phyloP scores from a whole-genome alignment of 2,329 filamentous ascomycete species.

The Aspergillus alliaceus region DNA sequence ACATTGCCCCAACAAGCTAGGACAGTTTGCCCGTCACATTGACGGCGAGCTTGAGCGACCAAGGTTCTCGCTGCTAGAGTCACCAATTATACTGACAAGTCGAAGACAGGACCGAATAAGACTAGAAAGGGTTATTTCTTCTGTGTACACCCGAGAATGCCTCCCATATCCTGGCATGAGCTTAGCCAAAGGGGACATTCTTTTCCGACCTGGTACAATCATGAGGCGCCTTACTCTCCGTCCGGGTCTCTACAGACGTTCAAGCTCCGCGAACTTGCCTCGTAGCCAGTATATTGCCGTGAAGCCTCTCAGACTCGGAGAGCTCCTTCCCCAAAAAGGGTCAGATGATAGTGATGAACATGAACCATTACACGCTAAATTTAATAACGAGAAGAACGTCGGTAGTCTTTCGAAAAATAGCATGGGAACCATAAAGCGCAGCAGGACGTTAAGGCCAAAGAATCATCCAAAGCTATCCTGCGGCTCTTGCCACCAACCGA shows the following conservation, averaged over 20 bases:
- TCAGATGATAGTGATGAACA: background rate
- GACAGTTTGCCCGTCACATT: slow-evolving; percentile 44
- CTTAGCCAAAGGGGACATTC: slow-evolving; percentile 64
- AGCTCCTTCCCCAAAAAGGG: background rate
- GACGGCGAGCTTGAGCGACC: slow-evolving; percentile 69
- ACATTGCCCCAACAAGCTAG: slow-evolving; percentile 61
- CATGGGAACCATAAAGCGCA: slow-evolving; percentile 5
- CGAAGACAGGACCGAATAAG: slow-evolving; percentile 73
- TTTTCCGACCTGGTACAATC: slow-evolving; percentile 73
- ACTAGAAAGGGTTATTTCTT: slow-evolving; percentile 70
- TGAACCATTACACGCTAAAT: background rate
- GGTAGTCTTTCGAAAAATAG: background rate
- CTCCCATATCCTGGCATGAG: slow-evolving; percentile 83
- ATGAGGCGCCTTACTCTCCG: slow-evolving; percentile 85
- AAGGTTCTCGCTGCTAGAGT: slow-evolving; percentile 72
- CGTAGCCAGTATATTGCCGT: background rate
- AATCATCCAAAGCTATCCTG: slow-evolving; percentile 2
- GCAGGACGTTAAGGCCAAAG: slow-evolving; percentile 11
- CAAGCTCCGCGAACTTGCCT: slow-evolving; percentile 53
- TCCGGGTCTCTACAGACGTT: slow-evolving; percentile 72
- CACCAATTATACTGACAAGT: slow-evolving; percentile 71
- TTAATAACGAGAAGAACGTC: slow-evolving; percentile 9
- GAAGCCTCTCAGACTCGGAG: background rate
- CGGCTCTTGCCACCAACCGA: background rate
- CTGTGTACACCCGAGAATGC: slow-evolving; percentile 80